These are phyloP conservation scores for Tetrapisispora arboricola DNA, from an alignment of 805 yeast species.

Conservation along the genomic window DNA sequence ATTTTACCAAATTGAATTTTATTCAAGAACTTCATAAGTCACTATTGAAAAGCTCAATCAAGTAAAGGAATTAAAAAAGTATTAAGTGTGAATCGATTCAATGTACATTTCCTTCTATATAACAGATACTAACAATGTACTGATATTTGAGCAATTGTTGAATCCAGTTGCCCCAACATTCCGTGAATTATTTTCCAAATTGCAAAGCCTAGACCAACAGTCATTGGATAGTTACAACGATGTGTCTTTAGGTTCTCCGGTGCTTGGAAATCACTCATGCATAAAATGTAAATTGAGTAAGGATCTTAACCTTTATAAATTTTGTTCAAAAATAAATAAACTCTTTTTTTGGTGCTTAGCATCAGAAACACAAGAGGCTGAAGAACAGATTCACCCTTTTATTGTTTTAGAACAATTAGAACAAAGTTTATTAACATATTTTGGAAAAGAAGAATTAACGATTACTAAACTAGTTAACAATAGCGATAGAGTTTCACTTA, in stretches of 20 bases:
- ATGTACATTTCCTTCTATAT: slow-evolving; percentile 26
- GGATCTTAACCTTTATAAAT: slow-evolving; percentile 16
- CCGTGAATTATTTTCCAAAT: slow-evolving; percentile 15
- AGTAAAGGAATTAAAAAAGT: too few species aligned
- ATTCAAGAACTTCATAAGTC: too few species aligned
- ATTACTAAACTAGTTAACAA: slow-evolving; percentile 54
- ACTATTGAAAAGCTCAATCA: too few species aligned
- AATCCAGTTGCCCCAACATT: slow-evolving; percentile 23
- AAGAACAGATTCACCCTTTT: slow-evolving; percentile 28
- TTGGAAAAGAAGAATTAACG: slow-evolving; percentile 42
- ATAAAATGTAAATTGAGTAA: slow-evolving; percentile 12
- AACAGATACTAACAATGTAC: slow-evolving; percentile 16
- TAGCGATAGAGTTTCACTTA: slow-evolving; percentile 56
- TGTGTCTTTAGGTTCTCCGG: background rate
- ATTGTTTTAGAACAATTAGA: slow-evolving; percentile 43
- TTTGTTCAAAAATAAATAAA: slow-evolving; percentile 15
- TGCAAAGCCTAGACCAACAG: slow-evolving; percentile 18
- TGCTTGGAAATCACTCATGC: background rate
- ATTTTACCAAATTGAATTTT: too few species aligned
- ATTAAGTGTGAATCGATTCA: background rate
- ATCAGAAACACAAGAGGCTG: slow-evolving; percentile 1
- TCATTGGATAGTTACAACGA: slow-evolving; percentile 1
- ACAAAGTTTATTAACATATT: slow-evolving; percentile 46
- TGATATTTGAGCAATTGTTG: slow-evolving; percentile 22
- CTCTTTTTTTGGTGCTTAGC: slow-evolving; percentile 21